These are phyloP conservation scores for Tolypocladium cylindrosporum DNA, from an alignment of 2,329 filamentous ascomycete species.

Conservation along the genomic window DNA sequence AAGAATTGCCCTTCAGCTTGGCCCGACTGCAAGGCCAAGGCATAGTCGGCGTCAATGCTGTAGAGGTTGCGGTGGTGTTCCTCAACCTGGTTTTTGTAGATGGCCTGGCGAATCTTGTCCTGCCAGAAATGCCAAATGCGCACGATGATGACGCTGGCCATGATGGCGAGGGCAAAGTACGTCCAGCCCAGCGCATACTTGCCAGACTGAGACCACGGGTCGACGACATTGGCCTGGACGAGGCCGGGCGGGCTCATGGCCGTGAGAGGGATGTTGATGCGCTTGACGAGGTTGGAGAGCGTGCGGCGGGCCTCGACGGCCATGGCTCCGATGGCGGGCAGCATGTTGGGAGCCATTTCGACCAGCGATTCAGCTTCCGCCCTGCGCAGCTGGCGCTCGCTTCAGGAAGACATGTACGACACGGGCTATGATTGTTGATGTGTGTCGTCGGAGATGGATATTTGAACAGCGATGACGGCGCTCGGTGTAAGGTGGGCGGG, in stretches of 20 bases:
- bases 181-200: slow-evolving; percentile 86
- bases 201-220: slow-evolving; percentile 72
- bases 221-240: slow-evolving; percentile 52
- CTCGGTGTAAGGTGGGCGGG: neutral
- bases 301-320: slow-evolving; percentile 22
- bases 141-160: slow-evolving; percentile 56
- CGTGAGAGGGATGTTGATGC: slow-evolving; percentile 51
- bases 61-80: slow-evolving; percentile 49
- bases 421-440: neutral
- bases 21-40: slow-evolving; percentile 35
- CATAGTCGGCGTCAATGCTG: slow-evolving; percentile 37
- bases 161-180: slow-evolving; percentile 70
- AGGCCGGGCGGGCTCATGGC: slow-evolving; percentile 50
- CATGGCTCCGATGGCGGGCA: slow-evolving; percentile 19
- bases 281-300: slow-evolving; percentile 34
- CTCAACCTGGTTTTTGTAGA: slow-evolving; percentile 75
- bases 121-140: slow-evolving; percentile 85
- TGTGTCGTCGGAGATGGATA: neutral
- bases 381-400: neutral
- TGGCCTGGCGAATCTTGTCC: slow-evolving; percentile 82
- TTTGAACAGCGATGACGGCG: neutral
- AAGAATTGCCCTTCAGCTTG: slow-evolving; percentile 59
- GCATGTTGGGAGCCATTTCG: slow-evolving; percentile 31
- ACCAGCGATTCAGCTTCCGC: slow-evolving; percentile 4
- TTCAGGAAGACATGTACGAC: slow-evolving; percentile 16